Conservation (phyloP, 2,329 filamentous ascomycete genomes). For the Fusarium dimerum region DNA sequence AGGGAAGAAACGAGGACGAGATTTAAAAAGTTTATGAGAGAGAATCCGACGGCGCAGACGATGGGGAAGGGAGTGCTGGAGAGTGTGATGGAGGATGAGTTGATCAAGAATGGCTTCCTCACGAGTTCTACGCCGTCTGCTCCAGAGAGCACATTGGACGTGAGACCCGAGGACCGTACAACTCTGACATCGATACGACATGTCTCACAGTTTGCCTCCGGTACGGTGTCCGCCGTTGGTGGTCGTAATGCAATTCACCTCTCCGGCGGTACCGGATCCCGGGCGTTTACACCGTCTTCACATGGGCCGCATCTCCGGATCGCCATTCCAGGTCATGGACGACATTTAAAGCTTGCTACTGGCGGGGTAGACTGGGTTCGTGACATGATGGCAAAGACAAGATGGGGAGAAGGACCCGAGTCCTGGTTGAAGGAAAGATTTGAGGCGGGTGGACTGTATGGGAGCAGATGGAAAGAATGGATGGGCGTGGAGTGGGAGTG, state of each 20-base stretch:
- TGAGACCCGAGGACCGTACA: slow-evolving; percentile 54
- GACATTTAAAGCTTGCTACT: slow-evolving; percentile 65
- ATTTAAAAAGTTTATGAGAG: slow-evolving; percentile 53
- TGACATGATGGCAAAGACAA: slow-evolving; percentile 57
- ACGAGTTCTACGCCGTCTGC: slow-evolving; percentile 45
- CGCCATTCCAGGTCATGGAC: slow-evolving; percentile 66
- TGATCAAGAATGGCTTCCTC: slow-evolving; percentile 69
- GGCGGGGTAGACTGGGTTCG: slow-evolving; percentile 63
- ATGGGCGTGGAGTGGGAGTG: slow-evolving; percentile 71
- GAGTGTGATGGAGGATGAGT: slow-evolving; percentile 51
- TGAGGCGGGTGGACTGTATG: slow-evolving; percentile 59
- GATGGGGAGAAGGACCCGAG: slow-evolving; percentile 64
- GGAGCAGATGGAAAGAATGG: slow-evolving; percentile 64
- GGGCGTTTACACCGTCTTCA: slow-evolving; percentile 29
- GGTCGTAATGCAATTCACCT: slow-evolving; percentile 65
- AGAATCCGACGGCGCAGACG: slow-evolving; percentile 47
- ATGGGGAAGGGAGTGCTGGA: slow-evolving; percentile 38
- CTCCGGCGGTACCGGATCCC: slow-evolving; percentile 52
- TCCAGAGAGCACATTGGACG: slow-evolving; percentile 41
- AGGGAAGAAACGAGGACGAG: slow-evolving; percentile 46
- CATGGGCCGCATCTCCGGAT: slow-evolving; percentile 47
- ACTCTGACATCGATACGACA: slow-evolving; percentile 62
- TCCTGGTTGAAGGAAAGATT: slow-evolving; percentile 65
- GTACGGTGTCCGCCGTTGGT: slow-evolving; percentile 68
- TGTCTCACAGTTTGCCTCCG: slow-evolving; percentile 66